A percentile compares a stretch with the other conserved stretches of the same genome.
Evolutionary conservation across 257 asterid species (phyloP).

Genomic region (Capsicum pubescens): DNA sequence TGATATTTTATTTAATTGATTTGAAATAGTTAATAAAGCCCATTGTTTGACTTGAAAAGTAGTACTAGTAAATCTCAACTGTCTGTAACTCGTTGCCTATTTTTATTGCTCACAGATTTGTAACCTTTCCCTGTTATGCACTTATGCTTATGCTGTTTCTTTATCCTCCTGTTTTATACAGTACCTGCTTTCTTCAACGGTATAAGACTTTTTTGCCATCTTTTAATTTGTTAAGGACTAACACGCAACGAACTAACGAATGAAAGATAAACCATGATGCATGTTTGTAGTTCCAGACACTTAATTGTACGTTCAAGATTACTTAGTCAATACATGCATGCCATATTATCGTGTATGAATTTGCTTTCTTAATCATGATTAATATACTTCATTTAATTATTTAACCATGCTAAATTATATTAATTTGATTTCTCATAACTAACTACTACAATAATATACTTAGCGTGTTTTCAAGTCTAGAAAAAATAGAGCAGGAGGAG

Average conservation of each 20-base stretch:
- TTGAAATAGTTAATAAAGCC: neutral
- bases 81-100: conserved; percentile 10
- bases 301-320: neutral
- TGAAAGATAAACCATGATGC: too few species aligned
- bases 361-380: too few species aligned
- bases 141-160: neutral
- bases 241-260: neutral
- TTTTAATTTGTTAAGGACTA: neutral
- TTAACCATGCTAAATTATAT: too few species aligned
- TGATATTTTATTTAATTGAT: neutral
- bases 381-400: too few species aligned
- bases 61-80: neutral
- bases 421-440: too few species aligned
- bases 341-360: too few species aligned
- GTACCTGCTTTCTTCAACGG: neutral
- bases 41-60: neutral
- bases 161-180: neutral
- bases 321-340: too few species aligned
- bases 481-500: too few species aligned
- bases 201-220: neutral
- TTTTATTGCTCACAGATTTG: neutral
- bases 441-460: too few species aligned
- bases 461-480: too few species aligned
- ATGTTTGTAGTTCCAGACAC: too few species aligned
- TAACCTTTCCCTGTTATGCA: neutral